Percentiles rank a stretch among this genome's conserved stretches.
Evolutionary conservation across 2,329 filamentous ascomycete species (phyloP).

Genomic region (Penicillium frequentans): DNA sequence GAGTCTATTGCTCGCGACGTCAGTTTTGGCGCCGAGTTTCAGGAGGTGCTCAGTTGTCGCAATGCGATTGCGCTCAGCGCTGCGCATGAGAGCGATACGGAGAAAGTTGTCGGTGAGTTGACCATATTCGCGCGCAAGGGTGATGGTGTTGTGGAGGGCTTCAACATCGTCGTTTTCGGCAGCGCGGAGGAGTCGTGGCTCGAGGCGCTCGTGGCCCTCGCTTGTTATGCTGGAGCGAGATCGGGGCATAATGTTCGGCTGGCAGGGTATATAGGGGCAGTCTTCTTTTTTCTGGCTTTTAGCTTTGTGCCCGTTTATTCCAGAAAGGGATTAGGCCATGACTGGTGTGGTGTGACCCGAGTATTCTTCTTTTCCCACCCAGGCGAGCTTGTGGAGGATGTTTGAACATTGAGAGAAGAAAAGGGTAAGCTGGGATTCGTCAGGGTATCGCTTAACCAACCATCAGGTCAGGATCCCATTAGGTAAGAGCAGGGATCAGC

Average conservation of each 20-base stretch:
- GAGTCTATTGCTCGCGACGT: constrained; percentile 30
- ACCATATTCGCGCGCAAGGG: constrained; percentile 33
- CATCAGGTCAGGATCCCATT: not conserved
- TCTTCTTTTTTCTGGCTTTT: not conserved
- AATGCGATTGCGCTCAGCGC: constrained; percentile 39
- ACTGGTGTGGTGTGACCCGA: not conserved
- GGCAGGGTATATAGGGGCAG: not conserved
- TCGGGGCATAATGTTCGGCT: constrained; percentile 20
- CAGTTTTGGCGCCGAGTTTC: constrained; percentile 38
- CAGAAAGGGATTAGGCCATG: constrained; percentile 13
- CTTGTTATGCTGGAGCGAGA: constrained; percentile 36
- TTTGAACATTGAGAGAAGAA: not conserved
- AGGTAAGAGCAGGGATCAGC: not conserved
- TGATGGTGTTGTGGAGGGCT: constrained; percentile 32
- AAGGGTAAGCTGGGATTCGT: not conserved
- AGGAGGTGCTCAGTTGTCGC: constrained; percentile 37
- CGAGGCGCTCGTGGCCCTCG: constrained; percentile 39
- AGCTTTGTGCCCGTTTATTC: not conserved
- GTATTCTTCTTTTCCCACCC: not conserved
- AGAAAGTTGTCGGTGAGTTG: constrained; percentile 41
- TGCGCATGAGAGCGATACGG: constrained; percentile 41
- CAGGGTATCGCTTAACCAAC: not conserved
- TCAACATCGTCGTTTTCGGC: constrained; percentile 39
- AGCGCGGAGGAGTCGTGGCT: constrained; percentile 43
- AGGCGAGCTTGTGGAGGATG: not conserved